These are phyloP conservation scores for Aspergillus tamarii DNA, from an alignment of 2,329 filamentous ascomycete species.

Conservation along the genomic window DNA sequence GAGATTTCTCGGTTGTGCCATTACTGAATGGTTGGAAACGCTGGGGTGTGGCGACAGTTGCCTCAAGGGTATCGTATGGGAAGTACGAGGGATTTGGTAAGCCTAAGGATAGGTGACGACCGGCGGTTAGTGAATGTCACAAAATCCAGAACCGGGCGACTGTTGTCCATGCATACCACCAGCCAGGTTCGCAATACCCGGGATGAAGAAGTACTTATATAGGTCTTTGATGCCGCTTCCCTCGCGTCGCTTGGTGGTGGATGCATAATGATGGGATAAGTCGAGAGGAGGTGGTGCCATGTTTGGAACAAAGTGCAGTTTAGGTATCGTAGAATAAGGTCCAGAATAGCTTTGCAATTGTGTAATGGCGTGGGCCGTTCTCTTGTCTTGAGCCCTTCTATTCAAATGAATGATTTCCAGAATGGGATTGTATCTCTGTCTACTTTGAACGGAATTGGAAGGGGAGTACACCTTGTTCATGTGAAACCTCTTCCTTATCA, in stretches of 20 bases:
- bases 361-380: background rate
- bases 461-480: background rate
- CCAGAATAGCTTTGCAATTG: background rate
- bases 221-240: conserved; percentile 75
- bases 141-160: conserved; percentile 3
- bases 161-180: conserved; percentile 49
- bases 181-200: conserved; percentile 64
- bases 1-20: conserved; percentile 37
- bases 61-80: conserved; percentile 88
- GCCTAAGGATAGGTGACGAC: conserved; percentile 52
- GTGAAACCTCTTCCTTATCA: background rate
- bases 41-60: conserved; percentile 72
- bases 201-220: conserved; percentile 79
- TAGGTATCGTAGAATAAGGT: background rate
- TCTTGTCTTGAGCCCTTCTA: background rate
- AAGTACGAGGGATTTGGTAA: conserved; percentile 82
- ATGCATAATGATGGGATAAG: conserved; percentile 77
- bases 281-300: conserved; percentile 68
- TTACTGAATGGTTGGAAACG: conserved; percentile 72
- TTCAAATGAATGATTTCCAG: background rate
- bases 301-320: background rate
- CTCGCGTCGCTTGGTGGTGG: conserved; percentile 65
- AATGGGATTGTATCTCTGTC: background rate
- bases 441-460: background rate
- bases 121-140: background rate